These are phyloP conservation scores for Hygrocybe punicea DNA, from an alignment of 768 basidiomycete species.

Conservation along the genomic window DNA sequence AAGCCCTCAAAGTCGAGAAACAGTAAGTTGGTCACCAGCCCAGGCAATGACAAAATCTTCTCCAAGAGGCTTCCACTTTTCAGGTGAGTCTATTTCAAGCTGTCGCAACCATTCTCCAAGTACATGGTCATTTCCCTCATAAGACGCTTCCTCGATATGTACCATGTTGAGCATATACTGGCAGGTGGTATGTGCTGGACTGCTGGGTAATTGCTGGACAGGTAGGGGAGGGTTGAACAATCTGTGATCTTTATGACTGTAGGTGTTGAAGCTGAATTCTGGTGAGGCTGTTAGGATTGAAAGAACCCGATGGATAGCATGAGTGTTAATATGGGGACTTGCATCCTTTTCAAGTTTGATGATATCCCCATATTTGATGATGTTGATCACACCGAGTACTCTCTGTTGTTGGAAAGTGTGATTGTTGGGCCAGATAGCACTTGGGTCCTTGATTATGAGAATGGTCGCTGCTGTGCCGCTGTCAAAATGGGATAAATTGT, in stretches of 20 bases:
- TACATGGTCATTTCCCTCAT: constrained; percentile 34
- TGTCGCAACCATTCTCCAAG: constrained; percentile 33
- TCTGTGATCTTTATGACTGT: constrained; percentile 13
- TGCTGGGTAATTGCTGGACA: constrained; percentile 22
- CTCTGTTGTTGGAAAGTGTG: background rate
- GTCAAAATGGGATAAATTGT: too few species aligned
- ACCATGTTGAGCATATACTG: constrained; percentile 38
- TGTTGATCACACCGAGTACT: background rate
- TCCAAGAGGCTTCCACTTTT: constrained; percentile 19
- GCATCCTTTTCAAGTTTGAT: background rate
- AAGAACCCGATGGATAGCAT: constrained; percentile 20
- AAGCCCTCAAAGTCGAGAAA: constrained; percentile 36
- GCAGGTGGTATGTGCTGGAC: constrained; percentile 21
- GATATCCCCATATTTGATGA: background rate
- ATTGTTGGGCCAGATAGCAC: background rate
- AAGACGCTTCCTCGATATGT: constrained; percentile 38
- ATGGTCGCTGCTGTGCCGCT: background rate
- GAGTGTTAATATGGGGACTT: background rate
- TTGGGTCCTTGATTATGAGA: background rate
- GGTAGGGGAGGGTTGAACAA: constrained; percentile 19
- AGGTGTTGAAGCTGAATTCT: constrained; percentile 29
- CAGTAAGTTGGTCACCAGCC: constrained; percentile 39
- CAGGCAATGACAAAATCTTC: constrained; percentile 22
- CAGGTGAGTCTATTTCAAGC: constrained; percentile 16
- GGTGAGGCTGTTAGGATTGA: constrained; percentile 25